Evolutionary conservation across 2,329 filamentous ascomycete species (phyloP).

Genomic region (Plenodomus tracheiphilus): DNA sequence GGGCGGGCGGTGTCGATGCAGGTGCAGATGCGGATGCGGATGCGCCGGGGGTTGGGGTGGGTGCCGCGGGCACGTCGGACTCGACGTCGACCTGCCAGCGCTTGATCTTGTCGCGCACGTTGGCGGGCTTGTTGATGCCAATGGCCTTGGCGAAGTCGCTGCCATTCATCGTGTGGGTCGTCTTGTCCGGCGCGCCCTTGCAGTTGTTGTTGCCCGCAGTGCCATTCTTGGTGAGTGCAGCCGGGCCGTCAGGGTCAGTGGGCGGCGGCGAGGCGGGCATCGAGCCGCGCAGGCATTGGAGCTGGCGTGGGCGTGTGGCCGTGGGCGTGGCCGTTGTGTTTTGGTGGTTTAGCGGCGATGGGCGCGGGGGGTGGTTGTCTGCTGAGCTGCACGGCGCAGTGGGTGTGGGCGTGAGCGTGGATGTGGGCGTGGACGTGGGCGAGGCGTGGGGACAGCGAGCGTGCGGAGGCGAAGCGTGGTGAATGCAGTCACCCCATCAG

Average conservation of each 20-base stretch:
- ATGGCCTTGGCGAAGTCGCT: constrained; percentile 46
- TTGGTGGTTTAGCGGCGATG: constrained; percentile 3
- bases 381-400: too few species aligned
- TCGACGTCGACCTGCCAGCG: constrained; percentile 83
- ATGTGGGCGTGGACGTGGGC: constrained; percentile 2
- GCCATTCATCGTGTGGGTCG: constrained; percentile 36
- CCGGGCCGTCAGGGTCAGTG: constrained; percentile 21
- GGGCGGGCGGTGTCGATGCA: constrained; percentile 2
- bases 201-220: constrained; percentile 27
- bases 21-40: background rate
- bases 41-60: constrained; percentile 7
- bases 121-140: constrained; percentile 48
- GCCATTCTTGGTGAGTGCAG: constrained; percentile 32
- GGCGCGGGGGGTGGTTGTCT: too few species aligned
- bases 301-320: constrained; percentile 13
- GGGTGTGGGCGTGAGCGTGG: constrained; percentile 3
- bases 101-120: constrained; percentile 74
- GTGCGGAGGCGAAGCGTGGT: background rate
- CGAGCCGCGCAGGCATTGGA: constrained; percentile 25
- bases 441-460: background rate
- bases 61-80: constrained; percentile 49
- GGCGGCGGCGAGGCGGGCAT: constrained; percentile 31
- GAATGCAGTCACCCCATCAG: background rate
- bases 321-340: constrained; percentile 9
- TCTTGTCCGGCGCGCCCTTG: constrained; percentile 29